Evolutionary conservation across 768 basidiomycete genomes (phyloP), one percentile per base, ranked within the genome.

Genomic region (Collybia sordida): DNA sequence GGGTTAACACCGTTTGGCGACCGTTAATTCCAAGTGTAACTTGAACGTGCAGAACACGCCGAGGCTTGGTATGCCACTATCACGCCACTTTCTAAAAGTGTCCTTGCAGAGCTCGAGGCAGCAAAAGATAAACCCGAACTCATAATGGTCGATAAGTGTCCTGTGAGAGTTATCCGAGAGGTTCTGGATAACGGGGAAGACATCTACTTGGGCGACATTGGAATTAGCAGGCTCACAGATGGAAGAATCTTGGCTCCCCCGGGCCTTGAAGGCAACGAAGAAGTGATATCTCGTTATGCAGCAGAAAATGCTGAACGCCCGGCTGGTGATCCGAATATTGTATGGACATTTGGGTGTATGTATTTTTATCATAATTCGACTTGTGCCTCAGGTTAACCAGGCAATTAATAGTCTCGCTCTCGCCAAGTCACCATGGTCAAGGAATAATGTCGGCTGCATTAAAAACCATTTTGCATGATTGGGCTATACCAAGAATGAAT

Each of bases 391-490:
- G 12, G 21, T 2, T 6, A 34, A 42, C n/a, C 58, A 86, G 87
- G 85, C 59, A 87, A 76, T 54, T n/a, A n/a, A n/a, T n/a, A n/a
- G n/a, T n/a, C n/a, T n/a, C n/a, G n/a, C 64, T 89, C 36, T 77
- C 73, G 4, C 72, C 81, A 15, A 77, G 75, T 25, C 78, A 86
- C 58, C 86, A 88, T 50, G 74, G 85, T 24, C 73, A 68, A 56
- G 86, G 88, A 0, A 88, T 90, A 53, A 90, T 90, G 89, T 77
- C 79, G 18, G 80, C 78, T n/a, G 85, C 78, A 0, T 59, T 90
- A 25, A 65, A 64, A 6, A 76, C 75, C 4, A 42, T 91, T 25
- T 46, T 90, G 38, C 59, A 75, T 15, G 59, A 73, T 9, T 88
- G 88, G 86, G 80, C 71, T 18, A 69, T 87, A 36, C 85, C 85